These are phyloP conservation scores for Flaveria floridana DNA, from an alignment of 140 eudicot genomes.

Conservation along the genomic window DNA sequence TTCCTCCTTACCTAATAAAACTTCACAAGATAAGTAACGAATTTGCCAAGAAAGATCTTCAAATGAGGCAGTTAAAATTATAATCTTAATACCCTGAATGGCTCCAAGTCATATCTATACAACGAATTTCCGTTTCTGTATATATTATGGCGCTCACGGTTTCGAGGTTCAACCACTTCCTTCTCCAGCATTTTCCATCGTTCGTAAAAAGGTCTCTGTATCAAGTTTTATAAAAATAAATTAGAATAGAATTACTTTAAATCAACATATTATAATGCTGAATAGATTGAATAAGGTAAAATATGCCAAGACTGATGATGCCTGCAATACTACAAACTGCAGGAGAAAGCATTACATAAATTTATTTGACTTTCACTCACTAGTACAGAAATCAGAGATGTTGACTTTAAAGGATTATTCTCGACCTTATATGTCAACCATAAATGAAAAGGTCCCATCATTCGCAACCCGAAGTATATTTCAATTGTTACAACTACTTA, in stretches of 20 bases:
- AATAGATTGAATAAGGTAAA: constrained; percentile 20
- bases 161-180: constrained; percentile 92
- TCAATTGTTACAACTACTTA: background rate
- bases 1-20: constrained; percentile 82
- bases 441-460: background rate
- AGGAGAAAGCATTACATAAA: no score
- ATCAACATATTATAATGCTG: constrained; percentile 7
- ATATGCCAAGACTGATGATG: background rate
- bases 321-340: no score
- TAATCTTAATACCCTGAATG: constrained; percentile 73
- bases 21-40: constrained; percentile 26
- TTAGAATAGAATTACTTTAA: background rate
- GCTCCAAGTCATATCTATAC: constrained; percentile 92
- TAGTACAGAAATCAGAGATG: background rate
- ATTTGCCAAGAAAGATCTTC: background rate
- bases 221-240: constrained; percentile 16
- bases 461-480: background rate
- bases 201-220: constrained; percentile 90
- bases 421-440: no score
- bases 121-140: constrained; percentile 51
- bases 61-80: background rate
- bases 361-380: no score
- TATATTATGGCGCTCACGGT: constrained; percentile 63
- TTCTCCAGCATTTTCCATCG: constrained; percentile 98
- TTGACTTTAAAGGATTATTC: background rate